Evolutionary conservation across 202 grass and related monocot species (phyloP).

Genomic region (Elaeis oleifera): DNA sequence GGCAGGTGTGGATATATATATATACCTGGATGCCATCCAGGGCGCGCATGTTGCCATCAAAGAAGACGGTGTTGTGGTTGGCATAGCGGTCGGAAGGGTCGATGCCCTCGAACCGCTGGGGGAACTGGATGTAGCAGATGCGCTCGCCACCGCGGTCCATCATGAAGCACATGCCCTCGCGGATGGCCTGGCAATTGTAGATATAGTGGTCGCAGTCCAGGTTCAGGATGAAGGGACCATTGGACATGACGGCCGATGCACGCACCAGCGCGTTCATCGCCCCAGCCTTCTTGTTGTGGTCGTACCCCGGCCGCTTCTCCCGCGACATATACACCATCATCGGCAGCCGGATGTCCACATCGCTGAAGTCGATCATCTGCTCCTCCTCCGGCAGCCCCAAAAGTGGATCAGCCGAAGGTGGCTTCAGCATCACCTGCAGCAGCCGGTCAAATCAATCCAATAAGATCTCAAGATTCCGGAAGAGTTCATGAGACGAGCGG

Average conservation of each 20-base stretch:
- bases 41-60: constrained; percentile 97
- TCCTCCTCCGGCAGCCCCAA: constrained; percentile 76
- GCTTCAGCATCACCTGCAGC: constrained; percentile 79
- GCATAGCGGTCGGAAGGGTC: constrained; percentile 50
- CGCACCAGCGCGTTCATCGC: constrained; percentile 87
- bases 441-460: too few species aligned
- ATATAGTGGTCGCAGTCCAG: constrained; percentile 98
- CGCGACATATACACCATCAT: constrained; percentile 77
- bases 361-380: constrained; percentile 67
- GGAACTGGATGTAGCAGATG: constrained; percentile 63
- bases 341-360: constrained; percentile 73
- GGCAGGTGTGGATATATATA: background rate
- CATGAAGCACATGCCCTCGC: constrained; percentile 90
- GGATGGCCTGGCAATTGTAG: constrained; percentile 64
- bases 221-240: constrained; percentile 91
- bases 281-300: constrained; percentile 95
- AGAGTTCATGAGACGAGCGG: background rate
- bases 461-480: too few species aligned
- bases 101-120: constrained; percentile 44
- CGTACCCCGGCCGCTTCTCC: constrained; percentile 78
- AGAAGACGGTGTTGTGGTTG: constrained; percentile 84
- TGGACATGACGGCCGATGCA: constrained; percentile 72
- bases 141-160: constrained; percentile 82
- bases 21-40: constrained; percentile 68
- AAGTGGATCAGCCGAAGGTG: constrained; percentile 52